Percentiles rank a stretch among this genome's conserved stretches.
Evolutionary conservation across 768 basidiomycete genomes (phyloP).

Genomic region (Auricularia sp.): DNA sequence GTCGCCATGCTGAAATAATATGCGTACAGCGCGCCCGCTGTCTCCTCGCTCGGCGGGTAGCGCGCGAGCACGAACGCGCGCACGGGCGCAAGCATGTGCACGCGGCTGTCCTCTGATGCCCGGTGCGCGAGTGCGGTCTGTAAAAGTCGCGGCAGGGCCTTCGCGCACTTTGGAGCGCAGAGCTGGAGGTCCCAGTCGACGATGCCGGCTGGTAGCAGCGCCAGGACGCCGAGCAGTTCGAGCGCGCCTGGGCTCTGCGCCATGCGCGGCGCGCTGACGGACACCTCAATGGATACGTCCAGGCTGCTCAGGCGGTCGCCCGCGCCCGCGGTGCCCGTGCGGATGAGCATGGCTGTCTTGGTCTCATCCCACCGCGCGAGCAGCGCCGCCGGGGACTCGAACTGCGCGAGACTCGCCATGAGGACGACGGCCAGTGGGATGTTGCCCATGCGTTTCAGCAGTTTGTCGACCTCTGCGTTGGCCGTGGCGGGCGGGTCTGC

Average conservation of each 20-base stretch:
- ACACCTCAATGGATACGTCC: neutral
- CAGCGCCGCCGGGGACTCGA: neutral
- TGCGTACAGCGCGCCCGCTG: too few species aligned
- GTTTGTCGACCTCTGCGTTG: neutral
- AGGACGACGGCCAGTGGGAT: neutral
- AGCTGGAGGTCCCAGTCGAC: slow-evolving; percentile 12
- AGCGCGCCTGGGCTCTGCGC: neutral
- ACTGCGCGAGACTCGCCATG: neutral
- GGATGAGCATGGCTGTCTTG: neutral
- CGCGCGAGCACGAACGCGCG: neutral
- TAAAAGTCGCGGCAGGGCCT: neutral
- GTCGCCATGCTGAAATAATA: too few species aligned
- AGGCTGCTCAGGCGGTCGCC: neutral
- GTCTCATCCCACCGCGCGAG: neutral
- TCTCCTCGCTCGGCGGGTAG: neutral
- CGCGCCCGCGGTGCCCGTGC: neutral
- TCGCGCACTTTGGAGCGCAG: neutral
- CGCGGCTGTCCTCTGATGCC: neutral
- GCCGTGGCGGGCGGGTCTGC: neutral
- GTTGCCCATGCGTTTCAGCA: neutral
- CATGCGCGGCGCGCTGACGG: neutral
- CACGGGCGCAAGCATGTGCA: neutral
- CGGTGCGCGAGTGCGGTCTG: neutral
- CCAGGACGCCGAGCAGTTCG: neutral
- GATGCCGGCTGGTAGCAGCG: neutral